Conservation (phyloP, 768 basidiomycete genomes). For the Tylopilus cervinicoccineus region DNA sequence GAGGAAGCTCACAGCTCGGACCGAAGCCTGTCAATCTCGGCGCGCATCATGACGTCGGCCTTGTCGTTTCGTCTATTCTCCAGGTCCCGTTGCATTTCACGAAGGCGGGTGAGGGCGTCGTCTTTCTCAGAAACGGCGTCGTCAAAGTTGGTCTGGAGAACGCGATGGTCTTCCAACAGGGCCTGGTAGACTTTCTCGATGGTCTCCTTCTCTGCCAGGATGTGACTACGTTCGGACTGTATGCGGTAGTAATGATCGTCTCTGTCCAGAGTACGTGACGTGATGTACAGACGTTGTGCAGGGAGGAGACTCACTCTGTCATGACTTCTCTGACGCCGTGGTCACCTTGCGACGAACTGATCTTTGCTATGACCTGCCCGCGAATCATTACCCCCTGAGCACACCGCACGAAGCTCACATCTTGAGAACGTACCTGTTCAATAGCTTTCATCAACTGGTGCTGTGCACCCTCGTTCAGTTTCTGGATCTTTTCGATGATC, state of each 20-base stretch:
- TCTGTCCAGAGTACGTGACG: constrained; percentile 35
- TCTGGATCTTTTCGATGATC: constrained; percentile 87
- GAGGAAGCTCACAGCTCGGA: constrained; percentile 70
- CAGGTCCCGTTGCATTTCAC: constrained; percentile 53
- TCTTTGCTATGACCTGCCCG: constrained; percentile 71
- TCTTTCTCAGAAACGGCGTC: constrained; percentile 77
- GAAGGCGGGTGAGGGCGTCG: constrained; percentile 61
- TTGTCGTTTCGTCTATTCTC: constrained; percentile 65
- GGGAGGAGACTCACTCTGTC: constrained; percentile 66
- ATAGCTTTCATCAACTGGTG: constrained; percentile 91
- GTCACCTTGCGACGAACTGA: constrained; percentile 47
- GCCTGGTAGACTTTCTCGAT: constrained; percentile 77
- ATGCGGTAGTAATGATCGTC: constrained; percentile 88
- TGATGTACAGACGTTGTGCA: constrained; percentile 4
- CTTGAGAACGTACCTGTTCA: constrained; percentile 64
- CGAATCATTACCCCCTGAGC: constrained; percentile 1
- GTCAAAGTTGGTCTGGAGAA: constrained; percentile 72
- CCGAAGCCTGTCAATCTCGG: constrained; percentile 79
- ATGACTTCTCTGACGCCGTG: constrained; percentile 55
- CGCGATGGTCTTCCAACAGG: constrained; percentile 71
- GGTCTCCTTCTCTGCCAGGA: constrained; percentile 81
- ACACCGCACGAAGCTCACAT: background rate
- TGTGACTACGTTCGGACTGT: constrained; percentile 73
- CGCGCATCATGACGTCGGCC: constrained; percentile 70
- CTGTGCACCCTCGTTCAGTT: constrained; percentile 77